Percentiles rank a stretch among this genome's conserved stretches.
phyloP scores from a whole-genome alignment of 2,329 filamentous ascomycete genomes.

The Colletotrichum sp. region DNA sequence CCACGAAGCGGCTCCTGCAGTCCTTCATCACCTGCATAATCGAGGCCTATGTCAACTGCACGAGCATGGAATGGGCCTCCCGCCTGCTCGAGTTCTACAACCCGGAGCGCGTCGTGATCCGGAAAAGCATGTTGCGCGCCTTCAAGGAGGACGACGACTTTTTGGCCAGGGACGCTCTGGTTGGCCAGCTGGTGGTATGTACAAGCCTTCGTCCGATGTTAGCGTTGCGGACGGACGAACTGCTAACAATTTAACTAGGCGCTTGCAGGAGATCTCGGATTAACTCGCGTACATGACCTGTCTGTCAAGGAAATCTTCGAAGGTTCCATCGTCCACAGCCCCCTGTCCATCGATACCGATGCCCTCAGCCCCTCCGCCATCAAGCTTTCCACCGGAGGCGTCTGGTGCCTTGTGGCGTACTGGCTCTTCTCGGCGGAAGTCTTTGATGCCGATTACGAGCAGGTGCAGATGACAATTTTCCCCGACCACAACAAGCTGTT shows the following conservation, averaged over 20 bases:
- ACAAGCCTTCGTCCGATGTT: not conserved
- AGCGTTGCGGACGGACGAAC: not conserved
- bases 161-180: conserved; percentile 66
- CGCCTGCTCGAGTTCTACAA: conserved; percentile 72
- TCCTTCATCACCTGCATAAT: conserved; percentile 80
- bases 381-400: conserved; percentile 63
- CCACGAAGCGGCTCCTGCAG: conserved; percentile 71
- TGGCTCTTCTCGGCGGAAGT: conserved; percentile 67
- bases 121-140: conserved; percentile 64
- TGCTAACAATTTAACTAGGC: conserved; percentile 46
- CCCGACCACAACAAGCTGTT: conserved; percentile 64
- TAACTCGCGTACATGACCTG: conserved; percentile 47
- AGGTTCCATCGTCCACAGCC: conserved; percentile 46
- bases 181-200: conserved; percentile 74
- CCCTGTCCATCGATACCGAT: conserved; percentile 51
- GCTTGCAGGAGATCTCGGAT: conserved; percentile 66
- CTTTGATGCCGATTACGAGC: conserved; percentile 61
- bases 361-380: conserved; percentile 55
- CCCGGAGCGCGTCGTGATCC: conserved; percentile 68
- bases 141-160: conserved; percentile 70
- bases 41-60: conserved; percentile 72
- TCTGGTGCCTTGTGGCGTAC: conserved; percentile 65
- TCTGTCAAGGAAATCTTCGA: conserved; percentile 49
- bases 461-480: conserved; percentile 62
- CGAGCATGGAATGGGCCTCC: conserved; percentile 65